Percentiles rank a stretch among this genome's conserved stretches.
Evolutionary conservation across 371 early-diverging fungal genomes (phyloP).

Genomic region (Dichotomocladium elegans): DNA sequence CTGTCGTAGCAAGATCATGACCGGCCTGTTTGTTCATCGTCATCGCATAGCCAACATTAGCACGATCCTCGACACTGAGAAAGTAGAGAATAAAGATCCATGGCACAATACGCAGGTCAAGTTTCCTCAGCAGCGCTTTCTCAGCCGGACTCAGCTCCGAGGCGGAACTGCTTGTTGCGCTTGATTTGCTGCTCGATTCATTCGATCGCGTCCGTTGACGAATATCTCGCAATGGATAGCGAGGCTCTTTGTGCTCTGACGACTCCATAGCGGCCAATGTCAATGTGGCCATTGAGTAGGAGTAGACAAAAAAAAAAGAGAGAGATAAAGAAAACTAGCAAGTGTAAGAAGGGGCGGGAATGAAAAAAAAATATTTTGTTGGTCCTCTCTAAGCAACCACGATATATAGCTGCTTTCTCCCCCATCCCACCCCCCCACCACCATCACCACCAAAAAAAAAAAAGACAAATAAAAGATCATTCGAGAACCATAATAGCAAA

Average conservation of each 20-base stretch:
- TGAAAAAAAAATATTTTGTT: too few species aligned
- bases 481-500: too few species aligned
- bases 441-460: too few species aligned
- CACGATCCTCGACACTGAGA: conserved; percentile 43
- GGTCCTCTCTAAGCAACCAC: too few species aligned
- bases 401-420: too few species aligned
- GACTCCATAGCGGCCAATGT: background rate
- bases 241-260: background rate
- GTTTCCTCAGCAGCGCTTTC: conserved; percentile 35
- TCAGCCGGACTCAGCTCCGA: background rate
- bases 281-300: background rate
- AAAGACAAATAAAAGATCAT: too few species aligned
- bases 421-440: too few species aligned
- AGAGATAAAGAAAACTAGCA: background rate
- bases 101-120: conserved; percentile 48
- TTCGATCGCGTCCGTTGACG: background rate
- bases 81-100: conserved; percentile 51
- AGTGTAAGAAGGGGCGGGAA: background rate
- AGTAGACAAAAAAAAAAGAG: background rate
- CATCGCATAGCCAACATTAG: conserved; percentile 50
- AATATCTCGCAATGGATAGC: background rate
- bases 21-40: conserved; percentile 43
- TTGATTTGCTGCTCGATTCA: background rate
- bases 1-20: conserved; percentile 37
- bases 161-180: background rate